These are phyloP conservation scores for Astragalus membranaceus DNA, from an alignment of 306 rosid genomes.

Conservation along the genomic window DNA sequence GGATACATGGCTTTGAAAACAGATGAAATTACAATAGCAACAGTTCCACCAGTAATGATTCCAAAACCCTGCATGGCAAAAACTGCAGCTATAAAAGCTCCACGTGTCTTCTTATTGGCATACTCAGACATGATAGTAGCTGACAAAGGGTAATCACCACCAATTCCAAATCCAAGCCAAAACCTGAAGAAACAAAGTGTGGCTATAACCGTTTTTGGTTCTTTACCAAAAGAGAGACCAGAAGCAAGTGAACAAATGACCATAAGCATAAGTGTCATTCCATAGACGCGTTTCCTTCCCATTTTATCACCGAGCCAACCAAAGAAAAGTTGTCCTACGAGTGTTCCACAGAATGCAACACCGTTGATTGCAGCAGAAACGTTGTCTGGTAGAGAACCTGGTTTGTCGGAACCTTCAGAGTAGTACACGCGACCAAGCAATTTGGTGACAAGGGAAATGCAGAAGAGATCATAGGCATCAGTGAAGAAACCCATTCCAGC, in stretches of 20 bases:
- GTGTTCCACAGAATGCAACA: slow-evolving; percentile 85
- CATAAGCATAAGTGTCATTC: slow-evolving; percentile 89
- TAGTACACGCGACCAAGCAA: slow-evolving; percentile 72
- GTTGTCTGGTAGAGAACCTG: slow-evolving; percentile 63
- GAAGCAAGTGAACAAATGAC: slow-evolving; percentile 67
- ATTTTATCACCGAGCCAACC: slow-evolving; percentile 95
- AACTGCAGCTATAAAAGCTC: slow-evolving; percentile 87
- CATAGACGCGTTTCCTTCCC: slow-evolving; percentile 79
- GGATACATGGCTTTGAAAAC: slow-evolving; percentile 42
- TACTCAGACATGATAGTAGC: slow-evolving; percentile 96
- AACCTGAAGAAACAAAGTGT: slow-evolving; percentile 82
- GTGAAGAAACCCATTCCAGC: slow-evolving; percentile 98
- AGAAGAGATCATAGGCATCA: slow-evolving; percentile 79
- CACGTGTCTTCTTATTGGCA: slow-evolving; percentile 78
- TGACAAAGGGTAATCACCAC: slow-evolving; percentile 93
- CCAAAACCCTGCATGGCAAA: slow-evolving; percentile 97
- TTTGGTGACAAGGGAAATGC: slow-evolving; percentile 87
- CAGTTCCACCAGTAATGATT: slow-evolving; percentile 67
- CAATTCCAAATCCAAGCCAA: slow-evolving; percentile 93
- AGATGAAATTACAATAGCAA: slow-evolving; percentile 62
- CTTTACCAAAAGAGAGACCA: slow-evolving; percentile 64
- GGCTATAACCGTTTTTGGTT: slow-evolving; percentile 46
- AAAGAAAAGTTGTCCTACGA: slow-evolving; percentile 78
- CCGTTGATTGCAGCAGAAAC: slow-evolving; percentile 75
- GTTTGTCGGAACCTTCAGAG: slow-evolving; percentile 33